Evolutionary conservation across 176 grass and related monocot species (phyloP).

Genomic region (Thinopyrum elongatum): DNA sequence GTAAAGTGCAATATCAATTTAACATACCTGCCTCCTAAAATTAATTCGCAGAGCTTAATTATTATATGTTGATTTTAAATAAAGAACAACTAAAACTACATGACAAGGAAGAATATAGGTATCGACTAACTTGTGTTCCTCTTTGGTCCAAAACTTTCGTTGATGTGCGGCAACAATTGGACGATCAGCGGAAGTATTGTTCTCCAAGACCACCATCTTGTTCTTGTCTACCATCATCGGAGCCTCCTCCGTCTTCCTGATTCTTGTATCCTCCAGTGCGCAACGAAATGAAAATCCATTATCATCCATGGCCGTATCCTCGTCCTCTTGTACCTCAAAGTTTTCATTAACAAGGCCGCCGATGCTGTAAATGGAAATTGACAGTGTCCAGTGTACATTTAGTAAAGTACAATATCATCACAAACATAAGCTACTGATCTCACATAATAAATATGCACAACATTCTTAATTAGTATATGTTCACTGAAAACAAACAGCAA

Average conservation of each 20-base stretch:
- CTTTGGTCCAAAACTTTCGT: slow-evolving; percentile 20
- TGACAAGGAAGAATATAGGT: too few species aligned
- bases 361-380: neutral
- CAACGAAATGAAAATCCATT: neutral
- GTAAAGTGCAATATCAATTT: too few species aligned
- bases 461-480: neutral
- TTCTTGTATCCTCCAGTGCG: neutral
- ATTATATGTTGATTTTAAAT: too few species aligned
- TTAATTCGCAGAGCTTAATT: too few species aligned
- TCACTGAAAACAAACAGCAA: too few species aligned
- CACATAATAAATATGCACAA: neutral
- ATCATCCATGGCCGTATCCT: neutral
- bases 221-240: neutral
- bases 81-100: too few species aligned
- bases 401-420: neutral
- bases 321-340: neutral
- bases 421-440: neutral
- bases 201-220: neutral
- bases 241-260: neutral
- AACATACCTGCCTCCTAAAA: too few species aligned
- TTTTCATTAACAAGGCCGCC: neutral
- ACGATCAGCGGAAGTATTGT: neutral
- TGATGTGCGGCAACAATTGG: neutral
- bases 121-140: too few species aligned
- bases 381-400: neutral